Base-by-base conservation (phyloP, 2,329 filamentous ascomycete genomes). In the Fusarium duplospermum region DNA sequence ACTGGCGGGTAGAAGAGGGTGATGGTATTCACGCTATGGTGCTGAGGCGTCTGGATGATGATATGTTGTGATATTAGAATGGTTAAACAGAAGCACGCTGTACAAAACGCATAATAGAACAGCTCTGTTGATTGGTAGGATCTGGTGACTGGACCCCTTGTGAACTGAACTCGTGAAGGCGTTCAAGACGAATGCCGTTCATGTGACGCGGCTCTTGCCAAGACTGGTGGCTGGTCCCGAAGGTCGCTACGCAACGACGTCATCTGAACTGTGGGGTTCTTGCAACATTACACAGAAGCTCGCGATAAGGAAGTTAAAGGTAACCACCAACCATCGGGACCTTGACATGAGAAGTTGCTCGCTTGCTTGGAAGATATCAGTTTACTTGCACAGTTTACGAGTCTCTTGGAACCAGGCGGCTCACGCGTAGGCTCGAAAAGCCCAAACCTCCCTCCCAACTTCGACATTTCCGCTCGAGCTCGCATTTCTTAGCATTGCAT, bases 261-360 rank as follows among this genome's bases (percentile, higher is more conserved):
- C 74, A 76, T 76, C 47, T 64, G 64, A 61, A 62, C 61, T 67
- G 71, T 74, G 73, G 69, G 61, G 70, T 62, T 36, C 18, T 56
- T 42, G 47, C 24, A 54, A 54, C 47, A 62, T 57, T 38, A n/a
- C 58, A 72, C 64, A 52, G 40, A 56, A 36, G 24, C 31, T 57
- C 58, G 52, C 35, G 62, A 72, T 74, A 66, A 66, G 40, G 58
- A 36, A 71, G 45, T 47, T 50, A 29, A 35, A 68, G 60, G 27
- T 54, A 74, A 62, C 42, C 33, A 18, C 62, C 54, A 9, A 31
- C 59, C 35, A 75, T 62, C 42, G 45, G 18, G 27, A 40, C 33
- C 33, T 58, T 54, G 47, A 27, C 22, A 13, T 24, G 52, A 57
- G 31, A 52, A 31, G 18, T 54, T 31, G 20, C 52, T 22, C 18